Evolutionary conservation across 2,329 filamentous ascomycete species (phyloP).

Genomic region (Neofusicoccum sp.): DNA sequence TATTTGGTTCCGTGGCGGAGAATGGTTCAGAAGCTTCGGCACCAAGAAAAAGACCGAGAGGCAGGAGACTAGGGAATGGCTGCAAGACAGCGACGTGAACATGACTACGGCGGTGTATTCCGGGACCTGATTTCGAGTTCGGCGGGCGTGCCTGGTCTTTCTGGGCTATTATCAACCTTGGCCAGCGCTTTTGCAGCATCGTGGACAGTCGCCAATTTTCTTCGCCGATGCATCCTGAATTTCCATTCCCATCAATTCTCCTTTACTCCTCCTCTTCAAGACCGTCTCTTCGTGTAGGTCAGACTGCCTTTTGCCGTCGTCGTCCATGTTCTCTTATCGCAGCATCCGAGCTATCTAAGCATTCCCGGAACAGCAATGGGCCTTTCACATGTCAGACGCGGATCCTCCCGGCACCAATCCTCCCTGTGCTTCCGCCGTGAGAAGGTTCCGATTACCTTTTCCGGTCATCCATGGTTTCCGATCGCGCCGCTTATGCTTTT

Average conservation of each 20-base stretch:
- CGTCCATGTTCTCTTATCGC: neutral
- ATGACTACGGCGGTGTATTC: neutral
- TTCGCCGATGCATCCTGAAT: too few relatives aligned
- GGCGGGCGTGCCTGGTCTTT: too few relatives aligned
- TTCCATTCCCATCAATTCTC: too few relatives aligned
- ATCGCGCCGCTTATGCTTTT: neutral
- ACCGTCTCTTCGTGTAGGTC: neutral
- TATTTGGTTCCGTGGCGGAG: constrained; percentile 31
- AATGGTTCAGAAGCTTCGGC: constrained; percentile 27
- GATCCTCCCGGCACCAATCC: neutral
- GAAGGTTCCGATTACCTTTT: neutral
- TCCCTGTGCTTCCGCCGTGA: neutral
- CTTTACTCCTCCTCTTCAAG: too few relatives aligned
- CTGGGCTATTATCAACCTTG: too few relatives aligned
- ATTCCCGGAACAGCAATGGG: neutral
- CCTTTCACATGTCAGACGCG: neutral
- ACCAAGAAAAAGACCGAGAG: constrained; percentile 12
- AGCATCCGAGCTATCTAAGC: neutral
- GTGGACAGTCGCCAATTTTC: too few relatives aligned
- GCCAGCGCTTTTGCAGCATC: too few relatives aligned
- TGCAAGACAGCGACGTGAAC: constrained; percentile 17
- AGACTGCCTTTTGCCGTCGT: too few relatives aligned
- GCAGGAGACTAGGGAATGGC: constrained; percentile 18
- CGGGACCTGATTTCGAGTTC: neutral
- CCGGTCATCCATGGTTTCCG: neutral